Base-by-base conservation (phyloP, 257 asterid species). In the Lycium barbarum region DNA sequence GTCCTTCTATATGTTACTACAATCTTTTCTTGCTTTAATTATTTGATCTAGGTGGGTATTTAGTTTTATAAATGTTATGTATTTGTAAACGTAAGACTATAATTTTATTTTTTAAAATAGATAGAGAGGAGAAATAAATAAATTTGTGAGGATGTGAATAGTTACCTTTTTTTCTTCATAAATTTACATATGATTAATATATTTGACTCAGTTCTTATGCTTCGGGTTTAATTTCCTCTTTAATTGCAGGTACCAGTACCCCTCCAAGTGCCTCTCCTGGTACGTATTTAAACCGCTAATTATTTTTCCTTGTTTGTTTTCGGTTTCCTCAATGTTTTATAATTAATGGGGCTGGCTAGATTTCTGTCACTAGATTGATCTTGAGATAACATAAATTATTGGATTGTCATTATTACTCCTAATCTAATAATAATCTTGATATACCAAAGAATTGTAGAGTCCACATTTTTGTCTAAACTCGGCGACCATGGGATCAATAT, bases 261-360 rank as follows among this genome's bases (percentile, higher is more conserved):
- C 5, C 76, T 38, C 84, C 82, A 12, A 49, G 43, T 1, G 43
- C 58, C 18, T 26, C 88, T 57, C 88, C 88, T 14, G 83, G 88
- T 85, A 58, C 4, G 53, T 68, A 9, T 38, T 38, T 35, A 4
- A 9, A 5, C 18, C 6, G 4, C 8, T 18, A 54, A 12, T 38
- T 57, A 57, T 57, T 35, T 54, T 12, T 40, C 2, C 6, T 40
- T 40, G n/a, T n/a, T n/a, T n/a, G n/a, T n/a, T n/a, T n/a, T n/a
- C n/a, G n/a, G n/a, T n/a, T n/a, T n/a, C n/a, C n/a, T 73, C 11
- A 11, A 6, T 43, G 9, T 72, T 72, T 40, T n/a, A n/a, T 5
- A 9, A 36, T 43, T 38, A n/a, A n/a, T n/a, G n/a, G n/a, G 80
- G 4, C 13, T 6, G n/a, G n/a, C 20, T 51, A 22, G 80, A 17